phyloP scores from a whole-genome alignment of 192 early-diverging fungal species.

The Pecoramyces ruminantium region DNA sequence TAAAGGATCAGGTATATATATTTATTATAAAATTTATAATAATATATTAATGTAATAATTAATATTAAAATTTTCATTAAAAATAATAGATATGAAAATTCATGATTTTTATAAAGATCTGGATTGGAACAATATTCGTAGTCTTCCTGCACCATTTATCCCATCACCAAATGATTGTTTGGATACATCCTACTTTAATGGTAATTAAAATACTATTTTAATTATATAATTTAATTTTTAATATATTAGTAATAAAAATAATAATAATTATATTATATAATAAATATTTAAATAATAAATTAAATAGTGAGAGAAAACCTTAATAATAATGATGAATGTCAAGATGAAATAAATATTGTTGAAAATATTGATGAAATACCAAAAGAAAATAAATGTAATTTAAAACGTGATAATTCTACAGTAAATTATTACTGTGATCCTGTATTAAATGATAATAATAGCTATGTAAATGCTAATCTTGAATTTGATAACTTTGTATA shows the following conservation, averaged over 20 bases:
- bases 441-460: not conserved
- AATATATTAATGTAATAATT: not conserved
- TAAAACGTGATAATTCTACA: not conserved
- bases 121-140: conserved; percentile 57
- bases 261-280: not conserved
- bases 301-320: not conserved
- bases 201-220: conserved; percentile 11
- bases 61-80: not conserved
- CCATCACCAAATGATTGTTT: conserved; percentile 60
- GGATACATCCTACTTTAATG: conserved; percentile 87
- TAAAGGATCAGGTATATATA: conserved; percentile 42
- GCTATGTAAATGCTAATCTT: not conserved
- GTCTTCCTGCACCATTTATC: conserved; percentile 68
- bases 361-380: not conserved
- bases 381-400: not conserved
- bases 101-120: conserved; percentile 60
- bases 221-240: not conserved
- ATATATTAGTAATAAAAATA: not conserved
- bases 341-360: not conserved
- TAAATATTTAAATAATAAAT: no score
- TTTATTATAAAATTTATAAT: conserved; percentile 1
- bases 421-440: not conserved
- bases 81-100: conserved; percentile 32
- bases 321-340: not conserved
- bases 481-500: not conserved